Evolutionary conservation across 1,284 basidiomycete species (phyloP).

Genomic region (Apiotrichum gamsii): DNA sequence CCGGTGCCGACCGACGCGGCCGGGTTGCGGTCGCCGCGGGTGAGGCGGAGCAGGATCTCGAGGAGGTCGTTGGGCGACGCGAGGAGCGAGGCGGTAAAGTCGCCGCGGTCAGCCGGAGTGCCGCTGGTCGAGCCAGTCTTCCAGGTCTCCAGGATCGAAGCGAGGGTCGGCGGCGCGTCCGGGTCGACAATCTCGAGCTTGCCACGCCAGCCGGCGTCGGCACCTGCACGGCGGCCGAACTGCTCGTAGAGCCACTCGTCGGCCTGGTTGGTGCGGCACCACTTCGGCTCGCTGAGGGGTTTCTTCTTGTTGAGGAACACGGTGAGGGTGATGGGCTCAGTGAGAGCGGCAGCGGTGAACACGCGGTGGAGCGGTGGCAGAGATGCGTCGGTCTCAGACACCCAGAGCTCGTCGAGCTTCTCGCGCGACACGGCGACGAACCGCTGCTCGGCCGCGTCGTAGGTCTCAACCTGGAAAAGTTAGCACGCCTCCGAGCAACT

Average conservation of each 20-base stretch:
- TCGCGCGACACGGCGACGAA: constrained; percentile 33
- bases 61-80: constrained; percentile 71
- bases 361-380: constrained; percentile 18
- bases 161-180: constrained; percentile 88
- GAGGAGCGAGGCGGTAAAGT: constrained; percentile 81
- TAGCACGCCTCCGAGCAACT: too few species aligned
- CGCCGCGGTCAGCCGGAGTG: constrained; percentile 65
- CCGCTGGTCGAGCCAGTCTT: constrained; percentile 70
- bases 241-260: constrained; percentile 83
- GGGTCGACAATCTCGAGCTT: constrained; percentile 89
- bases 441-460: constrained; percentile 39
- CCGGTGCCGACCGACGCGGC: constrained; percentile 58
- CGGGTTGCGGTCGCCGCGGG: constrained; percentile 76
- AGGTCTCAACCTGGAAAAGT: constrained; percentile 46
- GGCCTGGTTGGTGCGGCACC: constrained; percentile 89
- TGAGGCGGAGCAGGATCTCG: constrained; percentile 81
- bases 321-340: constrained; percentile 35
- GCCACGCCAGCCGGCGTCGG: constrained; percentile 75
- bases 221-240: constrained; percentile 60
- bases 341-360: constrained; percentile 17
- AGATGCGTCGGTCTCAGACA: constrained; percentile 13
- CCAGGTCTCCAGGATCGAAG: constrained; percentile 83
- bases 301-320: constrained; percentile 73
- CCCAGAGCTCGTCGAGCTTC: constrained; percentile 28
- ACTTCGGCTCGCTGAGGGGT: constrained; percentile 87